Conservation (phyloP, 805 yeast genomes). For the Lipomyces spencermartinsiae region DNA sequence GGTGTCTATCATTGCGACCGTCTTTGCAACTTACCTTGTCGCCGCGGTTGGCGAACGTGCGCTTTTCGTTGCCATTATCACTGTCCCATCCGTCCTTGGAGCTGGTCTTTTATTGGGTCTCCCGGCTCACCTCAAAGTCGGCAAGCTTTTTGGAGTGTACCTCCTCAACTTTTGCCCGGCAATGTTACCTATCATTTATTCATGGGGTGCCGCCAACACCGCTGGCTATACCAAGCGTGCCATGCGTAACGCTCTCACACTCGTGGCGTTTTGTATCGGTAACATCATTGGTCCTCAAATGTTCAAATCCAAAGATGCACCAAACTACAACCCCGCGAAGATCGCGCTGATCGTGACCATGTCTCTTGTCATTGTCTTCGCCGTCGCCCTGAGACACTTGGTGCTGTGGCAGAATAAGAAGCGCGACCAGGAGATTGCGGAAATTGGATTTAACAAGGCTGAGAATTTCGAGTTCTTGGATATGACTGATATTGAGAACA, state of each 20-base stretch:
- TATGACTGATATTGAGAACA: slow-evolving; percentile 61
- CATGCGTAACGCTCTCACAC: slow-evolving; percentile 61
- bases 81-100: slow-evolving; percentile 25
- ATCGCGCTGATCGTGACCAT: slow-evolving; percentile 61
- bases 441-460: slow-evolving; percentile 20
- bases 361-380: slow-evolving; percentile 52
- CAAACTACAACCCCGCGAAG: slow-evolving; percentile 64
- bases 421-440: slow-evolving; percentile 53
- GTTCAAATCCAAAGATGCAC: slow-evolving; percentile 59
- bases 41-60: slow-evolving; percentile 23
- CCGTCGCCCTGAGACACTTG: slow-evolving; percentile 45
- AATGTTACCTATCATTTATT: slow-evolving; percentile 21
- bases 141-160: slow-evolving; percentile 27
- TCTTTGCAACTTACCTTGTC: slow-evolving; percentile 50
- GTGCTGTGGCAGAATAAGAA: slow-evolving; percentile 53
- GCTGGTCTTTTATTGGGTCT: slow-evolving; percentile 25
- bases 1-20: slow-evolving; percentile 52
- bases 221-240: slow-evolving; percentile 80
- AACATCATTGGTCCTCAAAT: slow-evolving; percentile 72
- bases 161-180: slow-evolving; percentile 29
- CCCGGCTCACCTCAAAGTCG: slow-evolving; percentile 17
- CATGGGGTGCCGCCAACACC: slow-evolving; percentile 50
- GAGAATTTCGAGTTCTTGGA: slow-evolving; percentile 58
- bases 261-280: slow-evolving; percentile 72
- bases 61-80: slow-evolving; percentile 18